A percentile compares a stretch with the other conserved stretches of the same genome.
Conservation (phyloP, 2,329 filamentous ascomycete species). For the Thelonectria discophora region DNA sequence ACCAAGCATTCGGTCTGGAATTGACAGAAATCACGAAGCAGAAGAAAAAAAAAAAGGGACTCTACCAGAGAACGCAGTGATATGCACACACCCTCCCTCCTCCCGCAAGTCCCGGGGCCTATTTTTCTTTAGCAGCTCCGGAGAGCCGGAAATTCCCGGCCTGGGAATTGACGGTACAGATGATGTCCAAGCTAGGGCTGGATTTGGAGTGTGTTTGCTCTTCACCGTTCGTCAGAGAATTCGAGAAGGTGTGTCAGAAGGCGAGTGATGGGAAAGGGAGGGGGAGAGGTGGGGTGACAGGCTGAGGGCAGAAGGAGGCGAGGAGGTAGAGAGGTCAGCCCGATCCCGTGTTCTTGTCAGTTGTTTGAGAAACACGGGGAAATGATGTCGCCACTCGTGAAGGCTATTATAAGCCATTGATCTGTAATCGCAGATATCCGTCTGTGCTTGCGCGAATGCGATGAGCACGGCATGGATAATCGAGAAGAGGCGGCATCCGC, state of each 20-base stretch:
- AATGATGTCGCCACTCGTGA: neutral
- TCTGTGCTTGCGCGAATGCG: too few relatives aligned
- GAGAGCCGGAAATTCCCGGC: slow-evolving; percentile 29
- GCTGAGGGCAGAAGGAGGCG: neutral
- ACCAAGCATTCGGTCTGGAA: neutral
- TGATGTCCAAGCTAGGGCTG: neutral
- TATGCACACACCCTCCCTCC: slow-evolving; percentile 17
- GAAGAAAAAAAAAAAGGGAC: neutral
- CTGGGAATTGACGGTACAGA: neutral
- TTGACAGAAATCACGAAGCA: neutral
- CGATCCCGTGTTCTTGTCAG: neutral
- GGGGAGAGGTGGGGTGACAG: neutral
- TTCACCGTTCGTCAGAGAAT: neutral
- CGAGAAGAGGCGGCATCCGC: too few relatives aligned
- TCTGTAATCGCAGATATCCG: neutral
- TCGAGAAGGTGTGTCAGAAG: neutral
- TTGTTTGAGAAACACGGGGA: neutral
- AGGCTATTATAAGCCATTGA: neutral
- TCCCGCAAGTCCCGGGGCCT: slow-evolving; percentile 18
- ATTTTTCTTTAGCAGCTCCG: slow-evolving; percentile 13
- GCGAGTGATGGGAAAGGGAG: neutral
- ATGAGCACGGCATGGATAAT: neutral
- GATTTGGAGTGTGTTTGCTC: neutral
- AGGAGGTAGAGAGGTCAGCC: neutral
- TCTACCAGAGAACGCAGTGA: neutral